Evolutionary conservation across 2,329 filamentous ascomycete species (phyloP).

Genomic region (Periconia sp.): DNA sequence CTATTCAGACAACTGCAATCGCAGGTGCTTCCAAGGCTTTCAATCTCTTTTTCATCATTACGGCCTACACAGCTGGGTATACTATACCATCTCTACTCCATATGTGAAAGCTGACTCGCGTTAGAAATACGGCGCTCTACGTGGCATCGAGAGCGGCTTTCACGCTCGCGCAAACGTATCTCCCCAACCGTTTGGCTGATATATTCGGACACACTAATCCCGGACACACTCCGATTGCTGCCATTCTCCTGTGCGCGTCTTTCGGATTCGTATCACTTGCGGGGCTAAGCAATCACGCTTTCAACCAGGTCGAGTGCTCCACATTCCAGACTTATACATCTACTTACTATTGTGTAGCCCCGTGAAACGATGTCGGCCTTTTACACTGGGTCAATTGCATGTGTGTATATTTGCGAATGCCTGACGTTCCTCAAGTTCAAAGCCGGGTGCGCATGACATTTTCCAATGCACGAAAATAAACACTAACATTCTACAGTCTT

Average conservation of each 20-base stretch:
- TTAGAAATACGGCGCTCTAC: conserved; percentile 34
- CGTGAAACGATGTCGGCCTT: conserved; percentile 27
- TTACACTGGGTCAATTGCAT: conserved; percentile 28
- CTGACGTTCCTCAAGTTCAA: conserved; percentile 36
- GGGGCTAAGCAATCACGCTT: conserved; percentile 21
- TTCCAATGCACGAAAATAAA: background rate
- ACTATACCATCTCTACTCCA: background rate
- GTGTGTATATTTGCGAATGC: conserved; percentile 30
- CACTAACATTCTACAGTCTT: conserved; percentile 4
- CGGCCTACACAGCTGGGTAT: conserved; percentile 35
- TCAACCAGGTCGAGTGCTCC: conserved; percentile 19
- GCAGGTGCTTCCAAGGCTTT: conserved; percentile 21
- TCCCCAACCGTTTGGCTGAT: conserved; percentile 15
- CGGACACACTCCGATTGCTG: conserved; percentile 30
- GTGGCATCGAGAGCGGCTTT: conserved; percentile 32
- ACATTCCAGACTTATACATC: background rate
- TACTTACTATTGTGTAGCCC: conserved; percentile 12
- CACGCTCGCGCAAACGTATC: conserved; percentile 27
- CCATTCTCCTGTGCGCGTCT: conserved; percentile 29
- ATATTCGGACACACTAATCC: conserved; percentile 32
- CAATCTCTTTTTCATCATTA: conserved; percentile 33
- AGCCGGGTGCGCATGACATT: conserved; percentile 19
- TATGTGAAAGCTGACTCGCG: background rate
- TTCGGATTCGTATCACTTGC: conserved; percentile 32
- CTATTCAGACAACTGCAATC: conserved; percentile 22